Conservation (phyloP, 768 basidiomycete genomes). For the Boletus barrowsii region DNA sequence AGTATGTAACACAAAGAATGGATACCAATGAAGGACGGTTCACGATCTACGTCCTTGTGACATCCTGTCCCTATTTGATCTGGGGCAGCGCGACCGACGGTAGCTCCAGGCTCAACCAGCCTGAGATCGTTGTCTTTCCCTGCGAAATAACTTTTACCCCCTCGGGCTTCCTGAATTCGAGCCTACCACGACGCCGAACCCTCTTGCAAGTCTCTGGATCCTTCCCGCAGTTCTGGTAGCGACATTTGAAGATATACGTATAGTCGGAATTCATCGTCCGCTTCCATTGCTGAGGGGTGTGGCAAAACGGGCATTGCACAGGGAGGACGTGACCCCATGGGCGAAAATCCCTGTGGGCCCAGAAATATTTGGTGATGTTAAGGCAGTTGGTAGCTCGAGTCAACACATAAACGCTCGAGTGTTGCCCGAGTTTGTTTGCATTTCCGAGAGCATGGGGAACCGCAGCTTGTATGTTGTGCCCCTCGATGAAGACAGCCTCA, state of each 20-base stretch:
- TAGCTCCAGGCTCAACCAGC: neutral
- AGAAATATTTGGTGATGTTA: neutral
- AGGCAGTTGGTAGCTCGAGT: neutral
- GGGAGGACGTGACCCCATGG: neutral
- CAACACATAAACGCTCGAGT: neutral
- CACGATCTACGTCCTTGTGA: no score
- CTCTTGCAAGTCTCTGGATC: neutral
- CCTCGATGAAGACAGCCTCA: neutral
- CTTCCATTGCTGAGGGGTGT: neutral
- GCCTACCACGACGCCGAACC: neutral
- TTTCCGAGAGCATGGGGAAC: neutral
- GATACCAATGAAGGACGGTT: no score
- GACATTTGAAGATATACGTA: neutral
- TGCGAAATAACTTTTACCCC: neutral
- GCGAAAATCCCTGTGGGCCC: neutral
- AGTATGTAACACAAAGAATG: no score
- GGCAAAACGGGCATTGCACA: neutral
- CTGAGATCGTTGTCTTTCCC: neutral
- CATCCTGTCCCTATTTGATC: no score
- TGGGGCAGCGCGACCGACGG: no score
- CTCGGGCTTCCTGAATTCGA: neutral
- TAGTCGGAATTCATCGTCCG: neutral
- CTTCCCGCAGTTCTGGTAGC: neutral
- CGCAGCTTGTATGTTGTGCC: neutral
- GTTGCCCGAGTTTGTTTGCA: neutral